Evolutionary conservation across 139 green algal genomes (phyloP), one percentile per base, ranked within the genome.

Genomic region (Marvania coccoides): DNA sequence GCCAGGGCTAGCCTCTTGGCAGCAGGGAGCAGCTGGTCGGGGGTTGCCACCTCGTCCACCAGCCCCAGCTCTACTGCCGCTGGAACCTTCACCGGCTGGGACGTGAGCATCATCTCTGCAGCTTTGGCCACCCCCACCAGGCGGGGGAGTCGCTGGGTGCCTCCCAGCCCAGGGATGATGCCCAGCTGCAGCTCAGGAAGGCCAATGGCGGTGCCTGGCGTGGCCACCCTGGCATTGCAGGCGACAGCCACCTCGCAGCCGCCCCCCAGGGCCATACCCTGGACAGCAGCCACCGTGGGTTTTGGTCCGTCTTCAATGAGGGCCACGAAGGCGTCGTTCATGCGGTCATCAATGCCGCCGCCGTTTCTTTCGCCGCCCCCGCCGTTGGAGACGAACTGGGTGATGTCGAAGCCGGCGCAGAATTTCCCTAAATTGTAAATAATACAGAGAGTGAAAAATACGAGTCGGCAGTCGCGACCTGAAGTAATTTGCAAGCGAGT

Each of bases 141-240:
- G 33, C 95, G 83, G 2, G 95, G 94, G 73, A 99, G 78, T 40
- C 95, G 80, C 82, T 99, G 90, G 3, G 95, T 99, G 71, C 95
- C 95, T 12, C 95, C 95, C 83, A 98, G 97, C 23, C 95, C 95
- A 14, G 93, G 93, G 33, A 98, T 91, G 74, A 98, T 97, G 58
- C 93, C 93, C 19, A 98, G 84, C 63, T 91, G 77, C 66, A 98
- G 81, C 81, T 99, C 95, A 9, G 94, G 94, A 63, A 99, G 83
- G 15, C 94, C 95, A 29, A 98, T 67, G 57, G 82, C 79, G 28
- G 86, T 81, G 47, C 83, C 84, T 38, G 79, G 73, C 3, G 83
- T 79, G 36, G 70, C 74, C 15, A 92, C 47, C 29, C 91, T 79
- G 6, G 88, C 88, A 69, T 90, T 89, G 73, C 91, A 95, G 29